Percentiles rank a stretch among this genome's conserved stretches.
phyloP scores from a whole-genome alignment of 1,139 yeast species.

The Wickerhamiella pararugosa region DNA sequence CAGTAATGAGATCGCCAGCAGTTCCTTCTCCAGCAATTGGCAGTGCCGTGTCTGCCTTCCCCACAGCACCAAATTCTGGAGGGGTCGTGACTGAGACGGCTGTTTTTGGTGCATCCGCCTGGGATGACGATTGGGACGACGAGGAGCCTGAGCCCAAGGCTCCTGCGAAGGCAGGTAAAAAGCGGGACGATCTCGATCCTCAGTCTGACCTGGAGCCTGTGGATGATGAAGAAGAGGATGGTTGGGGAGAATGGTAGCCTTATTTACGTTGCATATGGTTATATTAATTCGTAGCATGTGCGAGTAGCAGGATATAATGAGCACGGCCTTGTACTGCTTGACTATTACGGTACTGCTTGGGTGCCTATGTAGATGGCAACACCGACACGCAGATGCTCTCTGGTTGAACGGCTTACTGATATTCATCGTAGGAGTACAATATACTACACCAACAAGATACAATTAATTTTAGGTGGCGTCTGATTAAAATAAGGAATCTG shows the following conservation, averaged over 20 bases:
- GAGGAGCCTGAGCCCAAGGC: background rate
- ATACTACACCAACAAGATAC: too few relatives aligned
- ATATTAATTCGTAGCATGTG: too few relatives aligned
- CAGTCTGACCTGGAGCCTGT: conserved; percentile 4
- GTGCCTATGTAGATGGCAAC: too few relatives aligned
- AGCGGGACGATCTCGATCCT: background rate
- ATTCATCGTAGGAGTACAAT: too few relatives aligned
- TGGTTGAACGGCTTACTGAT: too few relatives aligned
- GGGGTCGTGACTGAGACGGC: conserved; percentile 4
- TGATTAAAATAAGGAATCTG: too few relatives aligned
- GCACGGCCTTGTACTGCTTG: too few relatives aligned
- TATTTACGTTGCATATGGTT: background rate
- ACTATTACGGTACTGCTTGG: too few relatives aligned
- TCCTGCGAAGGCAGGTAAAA: background rate
- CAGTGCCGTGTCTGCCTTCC: background rate
- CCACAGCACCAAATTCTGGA: background rate
- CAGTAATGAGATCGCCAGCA: background rate
- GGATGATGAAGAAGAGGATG: conserved; percentile 11
- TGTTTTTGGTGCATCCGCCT: conserved; percentile 7
- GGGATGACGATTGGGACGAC: conserved; percentile 11
- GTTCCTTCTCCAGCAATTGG: background rate
- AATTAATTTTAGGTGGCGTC: too few relatives aligned
- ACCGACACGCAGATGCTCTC: too few relatives aligned
- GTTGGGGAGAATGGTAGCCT: conserved; percentile 13
- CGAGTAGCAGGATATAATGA: too few relatives aligned